Percentiles rank a stretch among this genome's conserved stretches.
These are phyloP conservation scores for Discostella stelligeroides DNA, from an alignment of 108 stramenopile genomes.

Conservation along the genomic window DNA sequence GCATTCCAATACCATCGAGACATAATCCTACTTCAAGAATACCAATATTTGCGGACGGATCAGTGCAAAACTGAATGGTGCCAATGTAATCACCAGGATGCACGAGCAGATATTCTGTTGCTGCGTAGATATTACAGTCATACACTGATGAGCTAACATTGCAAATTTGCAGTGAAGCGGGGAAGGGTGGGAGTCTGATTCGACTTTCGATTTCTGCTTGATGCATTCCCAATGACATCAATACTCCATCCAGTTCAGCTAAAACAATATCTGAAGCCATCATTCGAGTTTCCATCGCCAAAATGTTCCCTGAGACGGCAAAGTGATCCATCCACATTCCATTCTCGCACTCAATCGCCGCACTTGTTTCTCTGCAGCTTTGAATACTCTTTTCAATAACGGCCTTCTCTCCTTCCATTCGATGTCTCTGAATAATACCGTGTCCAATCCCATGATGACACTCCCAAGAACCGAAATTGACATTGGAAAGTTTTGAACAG, in stretches of 20 bases:
- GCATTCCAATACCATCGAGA: constrained; percentile 22
- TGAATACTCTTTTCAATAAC: constrained; percentile 12
- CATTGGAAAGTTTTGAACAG: constrained; percentile 20
- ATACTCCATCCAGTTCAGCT: constrained; percentile 5
- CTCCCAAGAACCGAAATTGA: constrained; percentile 28
- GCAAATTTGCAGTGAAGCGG: constrained; percentile 24
- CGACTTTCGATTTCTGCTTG: not conserved
- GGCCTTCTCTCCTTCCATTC: constrained; percentile 13
- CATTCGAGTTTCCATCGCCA: constrained; percentile 28
- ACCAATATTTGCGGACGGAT: constrained; percentile 20
- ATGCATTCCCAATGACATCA: not conserved
- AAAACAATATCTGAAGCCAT: constrained; percentile 18
- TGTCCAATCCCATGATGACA: constrained; percentile 40
- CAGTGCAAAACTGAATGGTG: constrained; percentile 19
- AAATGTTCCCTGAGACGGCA: constrained; percentile 16
- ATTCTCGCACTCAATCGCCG: constrained; percentile 16
- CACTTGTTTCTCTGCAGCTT: constrained; percentile 11
- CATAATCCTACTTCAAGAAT: not conserved
- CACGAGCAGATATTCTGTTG: constrained; percentile 38
- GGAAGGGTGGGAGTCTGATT: constrained; percentile 6
- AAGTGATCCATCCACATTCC: constrained; percentile 46
- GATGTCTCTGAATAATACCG: constrained; percentile 25
- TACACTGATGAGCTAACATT: not conserved
- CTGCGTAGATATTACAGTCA: constrained; percentile 28
- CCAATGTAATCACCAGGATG: constrained; percentile 37